A percentile compares a stretch with the other conserved stretches of the same genome.
Evolutionary conservation across 192 early-diverging fungal genomes (phyloP).

Genomic region (Pilaira anomala): DNA sequence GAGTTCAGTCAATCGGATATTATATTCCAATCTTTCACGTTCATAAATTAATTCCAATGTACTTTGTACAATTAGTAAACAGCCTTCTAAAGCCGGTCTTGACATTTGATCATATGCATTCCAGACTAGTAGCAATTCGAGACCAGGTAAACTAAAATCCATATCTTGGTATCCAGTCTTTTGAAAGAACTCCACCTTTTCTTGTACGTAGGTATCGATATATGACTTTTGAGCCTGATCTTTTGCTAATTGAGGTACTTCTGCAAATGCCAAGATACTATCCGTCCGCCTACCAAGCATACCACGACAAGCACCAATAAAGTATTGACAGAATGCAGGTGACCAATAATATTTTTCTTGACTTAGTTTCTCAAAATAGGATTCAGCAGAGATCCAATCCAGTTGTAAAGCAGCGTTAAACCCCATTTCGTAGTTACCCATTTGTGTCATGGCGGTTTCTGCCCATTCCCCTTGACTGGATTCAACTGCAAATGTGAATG

Average conservation of each 20-base stretch:
- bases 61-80: slow-evolving; percentile 19
- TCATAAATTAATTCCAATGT: slow-evolving; percentile 16
- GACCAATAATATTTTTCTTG: slow-evolving; percentile 46
- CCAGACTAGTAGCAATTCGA: slow-evolving; percentile 47
- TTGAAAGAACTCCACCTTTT: slow-evolving; percentile 41
- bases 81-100: slow-evolving; percentile 11
- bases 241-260: slow-evolving; percentile 40
- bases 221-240: slow-evolving; percentile 30
- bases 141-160: slow-evolving; percentile 40
- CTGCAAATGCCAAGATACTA: slow-evolving; percentile 60
- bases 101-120: slow-evolving; percentile 47
- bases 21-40: slow-evolving; percentile 10
- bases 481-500: slow-evolving; percentile 20
- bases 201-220: slow-evolving; percentile 43
- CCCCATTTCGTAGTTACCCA: slow-evolving; percentile 46
- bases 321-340: slow-evolving; percentile 45
- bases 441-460: slow-evolving; percentile 34
- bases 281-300: slow-evolving; percentile 62
- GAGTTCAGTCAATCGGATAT: slow-evolving; percentile 8
- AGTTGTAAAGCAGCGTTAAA: slow-evolving; percentile 44
- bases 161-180: slow-evolving; percentile 28
- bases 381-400: slow-evolving; percentile 39
- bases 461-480: slow-evolving; percentile 29
- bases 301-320: slow-evolving; percentile 39
- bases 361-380: slow-evolving; percentile 39